Evolutionary conservation across 106 monocot species (phyloP), one percentile per base, ranked within the genome.

Genomic region (Platanthera guangdongensis): DNA sequence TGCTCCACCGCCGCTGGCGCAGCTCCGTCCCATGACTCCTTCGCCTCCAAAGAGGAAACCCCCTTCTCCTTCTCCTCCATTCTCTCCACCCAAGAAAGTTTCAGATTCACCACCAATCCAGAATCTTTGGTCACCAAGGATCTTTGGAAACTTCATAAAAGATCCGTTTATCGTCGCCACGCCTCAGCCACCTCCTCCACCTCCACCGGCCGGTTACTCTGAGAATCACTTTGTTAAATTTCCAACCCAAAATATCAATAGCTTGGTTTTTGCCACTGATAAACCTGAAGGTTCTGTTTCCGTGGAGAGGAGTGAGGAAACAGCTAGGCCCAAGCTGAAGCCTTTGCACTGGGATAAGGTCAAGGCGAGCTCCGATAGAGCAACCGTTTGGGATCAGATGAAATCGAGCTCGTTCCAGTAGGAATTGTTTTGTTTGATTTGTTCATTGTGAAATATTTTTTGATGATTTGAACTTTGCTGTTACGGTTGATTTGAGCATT

Each of bases 341-440:
- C 89, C 97, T 57, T 75, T 97, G 81, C 94, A 97, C 60, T 94
- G 97, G 97, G 97, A 97, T 73, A 97, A 97, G 75, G 97, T 97
- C 22, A 75, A 86, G 74, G 97, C 97, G 5, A 97, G 94, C 85
- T 92, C 97, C 4, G 88, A 92, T 63, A 67, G 89, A 15, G 84
- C 76, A 9, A 97, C 87, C 94, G 91, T 94, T 74, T 97, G 97
- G 97, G 97, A 97, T 82, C 94, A 94, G 79, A 71, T 97, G 80
- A 87, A 85, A 74, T 89, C 94, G 7, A 92, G 97, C 86, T 97
- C 97, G 13, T 97, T 97, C 84, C 84, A 94, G 97, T 97, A 83
- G 49, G 78, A 78, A 62, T n/a, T 60, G 16, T 68, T 48, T 74
- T 6, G 0, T 9, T 51, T 11, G 14, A 47, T 70, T 73, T 76